Evolutionary conservation across 345 rosid genomes (phyloP).

Genomic region (Streptanthus diversifolius): DNA sequence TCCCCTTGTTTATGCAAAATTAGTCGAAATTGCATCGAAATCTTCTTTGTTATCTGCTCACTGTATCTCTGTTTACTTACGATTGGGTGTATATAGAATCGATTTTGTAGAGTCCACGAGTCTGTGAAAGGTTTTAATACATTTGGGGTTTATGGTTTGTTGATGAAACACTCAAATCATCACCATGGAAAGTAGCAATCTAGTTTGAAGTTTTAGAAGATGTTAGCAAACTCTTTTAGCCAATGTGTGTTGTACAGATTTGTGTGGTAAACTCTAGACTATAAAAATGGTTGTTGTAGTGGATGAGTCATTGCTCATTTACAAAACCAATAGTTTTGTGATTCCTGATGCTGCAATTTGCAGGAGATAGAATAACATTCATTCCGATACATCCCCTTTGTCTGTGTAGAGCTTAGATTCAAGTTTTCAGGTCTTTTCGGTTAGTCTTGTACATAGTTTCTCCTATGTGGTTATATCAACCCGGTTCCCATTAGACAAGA

Average conservation of each 20-base stretch:
- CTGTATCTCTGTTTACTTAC: background rate
- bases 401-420: background rate
- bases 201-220: background rate
- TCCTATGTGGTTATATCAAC: background rate
- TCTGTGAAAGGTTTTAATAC: background rate
- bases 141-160: background rate
- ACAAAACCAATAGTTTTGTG: background rate
- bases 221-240: background rate
- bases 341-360: background rate
- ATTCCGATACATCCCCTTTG: background rate
- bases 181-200: background rate
- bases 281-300: background rate
- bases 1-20: background rate
- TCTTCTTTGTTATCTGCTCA: background rate
- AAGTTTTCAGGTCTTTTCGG: background rate
- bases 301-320: background rate
- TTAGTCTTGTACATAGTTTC: background rate
- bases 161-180: background rate
- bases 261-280: background rate
- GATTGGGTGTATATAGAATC: background rate
- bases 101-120: background rate
- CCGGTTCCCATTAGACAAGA: background rate
- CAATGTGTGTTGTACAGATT: constrained; percentile 2
- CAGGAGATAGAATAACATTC: background rate
- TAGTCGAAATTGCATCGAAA: background rate